Percentiles rank a stretch among this genome's conserved stretches.
Conservation (phyloP, 352 stramenopile species). For the Phytophthora pinifolia region DNA sequence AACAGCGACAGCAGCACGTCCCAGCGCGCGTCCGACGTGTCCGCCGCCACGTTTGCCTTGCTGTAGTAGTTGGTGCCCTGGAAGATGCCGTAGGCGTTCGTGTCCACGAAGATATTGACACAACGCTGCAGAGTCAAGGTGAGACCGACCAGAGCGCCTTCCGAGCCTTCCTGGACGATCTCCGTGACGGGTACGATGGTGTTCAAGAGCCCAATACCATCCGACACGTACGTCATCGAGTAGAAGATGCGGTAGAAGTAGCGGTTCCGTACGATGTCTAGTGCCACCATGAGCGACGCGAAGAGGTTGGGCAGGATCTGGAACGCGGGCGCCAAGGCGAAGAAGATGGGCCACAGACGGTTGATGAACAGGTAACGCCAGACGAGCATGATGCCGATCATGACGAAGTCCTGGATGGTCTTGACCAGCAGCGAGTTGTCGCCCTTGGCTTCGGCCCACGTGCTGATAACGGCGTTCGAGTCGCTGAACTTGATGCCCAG, state of each 20-base stretch:
- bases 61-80: slow-evolving; percentile 51
- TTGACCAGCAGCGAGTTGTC: slow-evolving; percentile 54
- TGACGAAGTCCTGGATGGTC: slow-evolving; percentile 50
- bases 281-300: slow-evolving; percentile 38
- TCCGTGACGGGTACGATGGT: slow-evolving; percentile 63
- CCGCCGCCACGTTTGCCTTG: slow-evolving; percentile 27
- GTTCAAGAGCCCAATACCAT: slow-evolving; percentile 56
- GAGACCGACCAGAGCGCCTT: slow-evolving; percentile 60
- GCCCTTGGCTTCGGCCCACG: slow-evolving; percentile 37
- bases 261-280: slow-evolving; percentile 47
- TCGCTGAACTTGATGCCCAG: slow-evolving; percentile 56
- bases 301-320: slow-evolving; percentile 54
- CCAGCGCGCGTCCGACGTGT: slow-evolving; percentile 35
- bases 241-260: slow-evolving; percentile 64
- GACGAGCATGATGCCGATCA: slow-evolving; percentile 50
- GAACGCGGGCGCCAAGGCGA: slow-evolving; percentile 48
- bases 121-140: slow-evolving; percentile 58
- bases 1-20: slow-evolving; percentile 57
- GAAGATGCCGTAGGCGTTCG: slow-evolving; percentile 48
- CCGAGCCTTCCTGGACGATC: slow-evolving; percentile 65
- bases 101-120: slow-evolving; percentile 61
- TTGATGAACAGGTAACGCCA: slow-evolving; percentile 69
- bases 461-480: slow-evolving; percentile 39
- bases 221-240: slow-evolving; percentile 46
- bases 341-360: slow-evolving; percentile 55